Percentiles rank a stretch among this genome's conserved stretches.
These are phyloP conservation scores for Raffaelea deltoideospora DNA, from an alignment of 2,329 filamentous ascomycete species.

Conservation along the genomic window DNA sequence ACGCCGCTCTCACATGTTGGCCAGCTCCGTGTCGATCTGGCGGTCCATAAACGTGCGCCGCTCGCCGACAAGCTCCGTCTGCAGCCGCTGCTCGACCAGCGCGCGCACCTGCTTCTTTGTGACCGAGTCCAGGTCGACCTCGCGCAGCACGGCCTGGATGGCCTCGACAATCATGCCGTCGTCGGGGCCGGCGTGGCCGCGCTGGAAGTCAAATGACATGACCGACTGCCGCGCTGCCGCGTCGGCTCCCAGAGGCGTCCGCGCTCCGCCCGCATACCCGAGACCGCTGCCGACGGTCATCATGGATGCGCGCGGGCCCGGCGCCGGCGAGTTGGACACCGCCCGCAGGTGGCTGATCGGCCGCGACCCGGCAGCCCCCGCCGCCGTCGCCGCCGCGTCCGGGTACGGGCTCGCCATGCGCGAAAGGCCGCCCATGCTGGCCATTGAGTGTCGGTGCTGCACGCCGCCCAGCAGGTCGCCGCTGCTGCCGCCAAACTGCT, in stretches of 20 bases:
- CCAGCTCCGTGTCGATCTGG: conserved; percentile 85
- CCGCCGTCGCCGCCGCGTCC: conserved; percentile 31
- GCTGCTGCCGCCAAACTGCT: conserved; percentile 25
- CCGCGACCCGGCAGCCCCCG: conserved; percentile 19
- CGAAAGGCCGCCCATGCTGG: conserved; percentile 43
- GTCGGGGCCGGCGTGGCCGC: conserved; percentile 49
- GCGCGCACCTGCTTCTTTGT: conserved; percentile 95
- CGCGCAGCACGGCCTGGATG: conserved; percentile 65
- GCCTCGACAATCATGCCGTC: conserved; percentile 71
- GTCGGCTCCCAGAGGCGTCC: conserved; percentile 27
- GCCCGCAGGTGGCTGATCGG: conserved; percentile 47
- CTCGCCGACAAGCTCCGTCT: conserved; percentile 77
- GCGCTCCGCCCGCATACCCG: conserved; percentile 30
- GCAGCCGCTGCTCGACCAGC: conserved; percentile 81
- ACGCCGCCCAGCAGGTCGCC: conserved; percentile 27
- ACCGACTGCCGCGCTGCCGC: conserved; percentile 29
- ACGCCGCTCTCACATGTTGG: conserved; percentile 85
- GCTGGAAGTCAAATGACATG: conserved; percentile 45
- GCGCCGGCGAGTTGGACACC: conserved; percentile 31
- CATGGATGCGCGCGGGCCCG: too few relatives aligned
- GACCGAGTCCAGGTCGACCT: conserved; percentile 90
- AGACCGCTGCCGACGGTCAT: conserved; percentile 23
- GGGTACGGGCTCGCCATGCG: conserved; percentile 43
- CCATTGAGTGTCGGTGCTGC: conserved; percentile 52
- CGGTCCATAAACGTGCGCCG: conserved; percentile 79